Base-by-base conservation (phyloP, 306 rosid genomes). In the Hippophae gyantsensis region DNA sequence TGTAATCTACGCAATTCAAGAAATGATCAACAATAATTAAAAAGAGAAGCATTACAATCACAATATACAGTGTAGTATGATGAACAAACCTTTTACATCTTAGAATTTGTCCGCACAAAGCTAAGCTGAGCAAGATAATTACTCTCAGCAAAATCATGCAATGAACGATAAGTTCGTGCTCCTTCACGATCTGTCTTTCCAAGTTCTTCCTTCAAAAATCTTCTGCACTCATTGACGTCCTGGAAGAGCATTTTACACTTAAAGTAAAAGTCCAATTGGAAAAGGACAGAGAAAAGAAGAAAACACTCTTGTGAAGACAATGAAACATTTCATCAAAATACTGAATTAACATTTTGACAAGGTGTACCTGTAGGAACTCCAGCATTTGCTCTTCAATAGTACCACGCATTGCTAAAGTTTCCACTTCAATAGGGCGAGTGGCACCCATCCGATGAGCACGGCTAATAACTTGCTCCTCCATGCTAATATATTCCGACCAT, bases 401-500 rank as follows among this genome's bases (percentile, higher is more conserved):
- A 60, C 90, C 84, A 32, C 75, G 88, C 96, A 92, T 92, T 48
- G 85, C 96, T 63, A 87, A 76, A 56, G 96, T 92, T 78, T 92
- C 99, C 64, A 92, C 99, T 4, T 83, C 81, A 67, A 92, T 84
- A 62, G 96, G 96, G 49, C 90, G 89, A 65, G 82, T 78, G 78
- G 99, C 99, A 72, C 99, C 99, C 96, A 92, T 92, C 51, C 99
- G 96, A 72, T 92, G 99, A 69, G 99, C 99, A 60, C 99, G 96
- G 68, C 99, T 92, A 59, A 92, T 82, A 52, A 88, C 99, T 77
- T 92, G 99, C 72, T 92, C 96, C 89, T 92, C 96, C 96, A 92
- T 72, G 72, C 99, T 92, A 64, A 67, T 26, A 57, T 76, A 41
- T 66, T 65, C 61, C 52, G 71, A 47, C 50, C 61, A 63, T 55